Percentiles rank a stretch among this genome's conserved stretches.
These are phyloP conservation scores for Mycena vitilis DNA, from an alignment of 768 basidiomycete genomes.

Conservation along the genomic window DNA sequence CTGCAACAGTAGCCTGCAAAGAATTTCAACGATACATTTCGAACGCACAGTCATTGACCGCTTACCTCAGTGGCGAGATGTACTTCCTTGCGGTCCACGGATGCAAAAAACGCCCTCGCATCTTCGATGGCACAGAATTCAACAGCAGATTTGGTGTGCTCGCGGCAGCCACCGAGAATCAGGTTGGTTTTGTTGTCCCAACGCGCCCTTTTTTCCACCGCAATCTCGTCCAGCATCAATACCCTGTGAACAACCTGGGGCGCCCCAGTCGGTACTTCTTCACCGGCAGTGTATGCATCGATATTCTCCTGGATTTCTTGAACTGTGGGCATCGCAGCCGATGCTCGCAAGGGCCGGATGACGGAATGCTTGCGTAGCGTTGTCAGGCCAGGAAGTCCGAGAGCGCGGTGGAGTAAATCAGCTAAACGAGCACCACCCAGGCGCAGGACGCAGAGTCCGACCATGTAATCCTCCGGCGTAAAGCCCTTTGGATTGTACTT, in stretches of 20 bases:
- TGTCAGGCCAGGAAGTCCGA: constrained; percentile 32
- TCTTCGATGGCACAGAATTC: not conserved
- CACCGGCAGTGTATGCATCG: constrained; percentile 16
- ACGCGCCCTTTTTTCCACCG: not conserved
- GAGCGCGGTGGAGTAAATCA: constrained; percentile 14
- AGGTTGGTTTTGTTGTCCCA: constrained; percentile 21
- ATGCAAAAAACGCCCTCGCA: not conserved
- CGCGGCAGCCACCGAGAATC: constrained; percentile 13
- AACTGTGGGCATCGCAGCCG: constrained; percentile 5
- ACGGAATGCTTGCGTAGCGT: constrained; percentile 26
- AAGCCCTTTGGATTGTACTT: constrained; percentile 36
- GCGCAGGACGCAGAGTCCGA: constrained; percentile 23
- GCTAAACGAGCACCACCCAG: constrained; percentile 12
- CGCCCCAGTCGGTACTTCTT: constrained; percentile 2
- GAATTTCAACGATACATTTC: too few relatives aligned
- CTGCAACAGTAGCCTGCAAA: constrained; percentile 5
- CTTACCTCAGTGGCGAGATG: constrained; percentile 16
- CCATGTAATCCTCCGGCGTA: constrained; percentile 33
- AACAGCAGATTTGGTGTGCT: not conserved
- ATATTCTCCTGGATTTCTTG: constrained; percentile 13
- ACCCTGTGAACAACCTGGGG: constrained; percentile 13
- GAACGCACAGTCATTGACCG: too few relatives aligned
- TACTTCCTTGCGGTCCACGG: not conserved
- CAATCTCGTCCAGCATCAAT: constrained; percentile 41
- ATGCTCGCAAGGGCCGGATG: constrained; percentile 14